Evolutionary conservation across 768 basidiomycete genomes (phyloP), one percentile per base, ranked within the genome.

Genomic region (Calocybe indica): DNA sequence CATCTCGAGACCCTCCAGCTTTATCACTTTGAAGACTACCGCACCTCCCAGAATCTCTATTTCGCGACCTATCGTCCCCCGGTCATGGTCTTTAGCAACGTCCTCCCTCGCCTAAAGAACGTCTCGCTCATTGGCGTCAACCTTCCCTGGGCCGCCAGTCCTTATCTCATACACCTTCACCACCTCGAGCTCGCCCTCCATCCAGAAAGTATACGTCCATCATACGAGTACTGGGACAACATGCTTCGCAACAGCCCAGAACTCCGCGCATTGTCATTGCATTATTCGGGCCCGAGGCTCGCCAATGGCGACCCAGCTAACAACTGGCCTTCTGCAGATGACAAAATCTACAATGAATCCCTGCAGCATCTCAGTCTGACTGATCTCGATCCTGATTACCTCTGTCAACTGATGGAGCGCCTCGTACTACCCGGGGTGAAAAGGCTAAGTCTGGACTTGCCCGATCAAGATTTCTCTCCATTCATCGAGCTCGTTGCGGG

Each of bases 101-200:
- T 58, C 14, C 66, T 81, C 8, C 82, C 81, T 8, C 61, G 64
- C 6, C 62, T 83, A 38, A 70, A 63, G 52, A 76, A 80, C 55
- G 68, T 83, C 43, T 80, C 79, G 12, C 66, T 84, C 40, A 80
- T 82, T 52, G 82, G 82, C 43, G 81, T 84, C 51, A 83, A 82
- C 59, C 71, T 84, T 30, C 77, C 76, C 3, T 84, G 80, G 80
- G 68, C 64, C 4, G 61, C 66, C 15, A 69, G 71, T 29, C 71
- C 75, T 6, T 80, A 75, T 62, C 71, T 83, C 46, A 60, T 61
- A 22, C 67, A 68, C 37, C 67, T 84, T 37, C 65, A 71, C 29
- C 61, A 71, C 42, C 67, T 84, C 37, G 77, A 84, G 60, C 68
- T 82, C 39, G 81, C 80, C 7, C 70, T 84, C 10, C 81, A 84